Percentiles rank a stretch among this genome's conserved stretches.
These are phyloP conservation scores for Tetrapisispora phaffii DNA, from an alignment of 805 yeast species.

Conservation along the genomic window DNA sequence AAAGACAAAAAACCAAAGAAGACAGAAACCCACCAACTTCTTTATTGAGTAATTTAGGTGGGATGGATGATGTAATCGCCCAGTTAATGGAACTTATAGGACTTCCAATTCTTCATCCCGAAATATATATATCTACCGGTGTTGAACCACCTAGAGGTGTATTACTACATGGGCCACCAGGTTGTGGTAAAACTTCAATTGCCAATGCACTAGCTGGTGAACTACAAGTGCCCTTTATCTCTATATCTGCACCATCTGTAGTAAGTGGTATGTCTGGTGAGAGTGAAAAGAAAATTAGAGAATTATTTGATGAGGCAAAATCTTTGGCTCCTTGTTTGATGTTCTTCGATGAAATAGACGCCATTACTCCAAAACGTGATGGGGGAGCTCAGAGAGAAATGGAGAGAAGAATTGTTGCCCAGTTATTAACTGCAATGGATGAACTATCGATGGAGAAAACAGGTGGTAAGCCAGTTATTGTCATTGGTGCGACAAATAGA, in stretches of 20 bases:
- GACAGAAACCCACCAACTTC: conserved; percentile 63
- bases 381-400: conserved; percentile 91
- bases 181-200: conserved; percentile 94
- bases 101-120: conserved; percentile 88
- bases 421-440: conserved; percentile 87
- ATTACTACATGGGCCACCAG: conserved; percentile 94
- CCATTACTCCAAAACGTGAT: conserved; percentile 95
- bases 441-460: conserved; percentile 82
- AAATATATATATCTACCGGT: conserved; percentile 76
- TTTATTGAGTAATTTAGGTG: conserved; percentile 72
- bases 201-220: conserved; percentile 97
- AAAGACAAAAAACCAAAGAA: conserved; percentile 36
- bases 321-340: conserved; percentile 82
- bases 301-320: conserved; percentile 87
- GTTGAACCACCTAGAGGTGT: conserved; percentile 94
- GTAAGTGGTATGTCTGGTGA: conserved; percentile 99
- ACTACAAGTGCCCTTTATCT: conserved; percentile 82
- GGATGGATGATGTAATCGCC: conserved; percentile 74
- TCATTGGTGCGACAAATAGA: conserved; percentile 92
- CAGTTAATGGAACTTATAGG: conserved; percentile 87
- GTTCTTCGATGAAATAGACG: conserved; percentile 94
- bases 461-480: conserved; percentile 83
- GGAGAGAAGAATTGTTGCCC: conserved; percentile 96
- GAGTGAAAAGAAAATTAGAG: conserved; percentile 87
- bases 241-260: conserved; percentile 87